Evolutionary conservation across 2,329 filamentous ascomycete genomes (phyloP).

Genomic region (Cladosporium sp.): DNA sequence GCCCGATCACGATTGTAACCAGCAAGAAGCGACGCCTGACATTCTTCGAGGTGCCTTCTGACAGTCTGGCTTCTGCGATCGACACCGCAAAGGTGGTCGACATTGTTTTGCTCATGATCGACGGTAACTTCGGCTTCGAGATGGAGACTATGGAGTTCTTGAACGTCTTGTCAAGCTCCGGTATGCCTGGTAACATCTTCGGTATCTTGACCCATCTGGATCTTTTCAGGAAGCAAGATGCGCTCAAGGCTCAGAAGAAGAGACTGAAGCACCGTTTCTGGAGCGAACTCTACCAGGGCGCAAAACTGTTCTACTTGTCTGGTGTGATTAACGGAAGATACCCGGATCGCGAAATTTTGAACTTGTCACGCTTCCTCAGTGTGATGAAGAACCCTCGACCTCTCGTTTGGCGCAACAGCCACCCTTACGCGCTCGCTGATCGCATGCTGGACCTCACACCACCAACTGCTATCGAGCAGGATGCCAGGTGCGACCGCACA

Average conservation of each 20-base stretch:
- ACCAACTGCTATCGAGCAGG: conserved; percentile 82
- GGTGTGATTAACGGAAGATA: conserved; percentile 96
- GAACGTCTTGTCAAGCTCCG: conserved; percentile 85
- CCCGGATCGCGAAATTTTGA: conserved; percentile 93
- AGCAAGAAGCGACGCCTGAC: conserved; percentile 93
- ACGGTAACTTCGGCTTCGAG: conserved; percentile 97
- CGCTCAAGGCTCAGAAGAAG: conserved; percentile 91
- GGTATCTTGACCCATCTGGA: conserved; percentile 95
- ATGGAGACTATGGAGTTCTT: conserved; percentile 99
- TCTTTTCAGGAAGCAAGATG: conserved; percentile 88
- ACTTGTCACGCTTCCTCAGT: conserved; percentile 87
- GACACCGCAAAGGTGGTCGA: conserved; percentile 96
- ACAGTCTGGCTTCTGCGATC: conserved; percentile 93
- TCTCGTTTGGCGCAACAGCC: conserved; percentile 92
- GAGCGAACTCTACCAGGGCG: conserved; percentile 94
- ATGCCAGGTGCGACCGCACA: conserved; percentile 84
- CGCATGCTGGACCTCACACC: conserved; percentile 94
- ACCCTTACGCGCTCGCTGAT: conserved; percentile 90
- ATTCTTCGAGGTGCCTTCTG: conserved; percentile 91
- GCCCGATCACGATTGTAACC: conserved; percentile 92
- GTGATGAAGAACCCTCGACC: conserved; percentile 99
- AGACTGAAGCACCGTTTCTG: conserved; percentile 91
- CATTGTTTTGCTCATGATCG: conserved; percentile 95
- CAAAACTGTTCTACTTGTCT: conserved; percentile 93
- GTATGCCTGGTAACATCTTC: conserved; percentile 98